Percentiles rank a stretch among this genome's conserved stretches.
phyloP scores from a whole-genome alignment of 192 early-diverging fungal genomes.

The Coemansia sp. region DNA sequence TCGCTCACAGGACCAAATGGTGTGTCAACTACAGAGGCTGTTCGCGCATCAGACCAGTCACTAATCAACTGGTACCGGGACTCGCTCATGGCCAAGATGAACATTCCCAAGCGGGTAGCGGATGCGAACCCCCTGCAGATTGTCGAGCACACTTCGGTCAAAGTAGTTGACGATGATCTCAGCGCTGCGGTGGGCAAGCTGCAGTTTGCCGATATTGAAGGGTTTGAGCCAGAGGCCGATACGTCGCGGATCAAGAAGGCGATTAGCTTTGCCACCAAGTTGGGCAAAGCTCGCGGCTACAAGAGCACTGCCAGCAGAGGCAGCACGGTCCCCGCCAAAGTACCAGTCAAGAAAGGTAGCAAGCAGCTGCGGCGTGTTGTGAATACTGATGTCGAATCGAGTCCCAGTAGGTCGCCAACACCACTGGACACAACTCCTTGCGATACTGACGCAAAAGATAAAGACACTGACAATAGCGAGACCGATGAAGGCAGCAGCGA shows the following conservation, averaged over 20 bases:
- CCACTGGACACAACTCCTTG: background rate
- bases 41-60: background rate
- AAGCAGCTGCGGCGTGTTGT: background rate
- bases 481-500: conserved; percentile 8
- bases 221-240: conserved; percentile 42
- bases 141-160: conserved; percentile 24
- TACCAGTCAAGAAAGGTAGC: background rate
- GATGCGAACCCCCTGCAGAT: conserved; percentile 31
- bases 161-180: conserved; percentile 11
- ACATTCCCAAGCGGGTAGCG: conserved; percentile 30
- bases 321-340: background rate
- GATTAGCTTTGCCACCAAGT: conserved; percentile 9
- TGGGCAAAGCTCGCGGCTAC: background rate
- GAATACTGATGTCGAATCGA: background rate
- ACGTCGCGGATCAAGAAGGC: conserved; percentile 26
- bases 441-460: conserved; percentile 4
- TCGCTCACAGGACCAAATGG: background rate
- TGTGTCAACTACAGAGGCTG: background rate
- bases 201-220: conserved; percentile 54
- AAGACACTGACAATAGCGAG: conserved; percentile 3
- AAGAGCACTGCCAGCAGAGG: background rate
- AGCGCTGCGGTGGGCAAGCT: conserved; percentile 23
- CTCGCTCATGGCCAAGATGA: conserved; percentile 41
- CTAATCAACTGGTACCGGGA: conserved; percentile 30
- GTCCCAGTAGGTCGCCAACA: background rate